Evolutionary conservation across 2,329 filamentous ascomycete species (phyloP).

Genomic region (Mycosphaerella sp.): DNA sequence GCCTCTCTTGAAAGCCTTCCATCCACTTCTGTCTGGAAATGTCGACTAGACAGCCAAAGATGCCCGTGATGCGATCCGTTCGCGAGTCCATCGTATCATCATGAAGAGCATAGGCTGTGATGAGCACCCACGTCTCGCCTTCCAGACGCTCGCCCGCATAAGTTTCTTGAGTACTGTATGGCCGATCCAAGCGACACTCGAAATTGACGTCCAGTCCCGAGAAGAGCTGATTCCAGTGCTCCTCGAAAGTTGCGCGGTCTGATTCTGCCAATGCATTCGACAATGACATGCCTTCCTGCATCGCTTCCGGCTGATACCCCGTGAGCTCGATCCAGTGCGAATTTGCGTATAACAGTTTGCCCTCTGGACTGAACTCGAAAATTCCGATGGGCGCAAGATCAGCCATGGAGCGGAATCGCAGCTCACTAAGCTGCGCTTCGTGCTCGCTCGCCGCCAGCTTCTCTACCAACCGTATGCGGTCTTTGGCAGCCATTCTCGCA

Average conservation of each 20-base stretch:
- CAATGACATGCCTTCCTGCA: conserved; percentile 8
- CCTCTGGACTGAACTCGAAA: conserved; percentile 32
- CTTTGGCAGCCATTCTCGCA: conserved; percentile 3
- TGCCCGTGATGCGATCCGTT: conserved; percentile 24
- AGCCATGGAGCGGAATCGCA: conserved; percentile 35
- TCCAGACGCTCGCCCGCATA: conserved; percentile 10
- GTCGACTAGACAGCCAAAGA: conserved; percentile 38
- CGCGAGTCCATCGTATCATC: conserved; percentile 2
- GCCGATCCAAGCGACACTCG: conserved; percentile 25
- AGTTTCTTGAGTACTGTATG: conserved; percentile 11
- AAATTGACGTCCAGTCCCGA: conserved; percentile 21
- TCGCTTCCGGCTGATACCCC: conserved; percentile 13
- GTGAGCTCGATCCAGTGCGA: conserved; percentile 33
- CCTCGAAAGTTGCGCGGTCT: conserved; percentile 10
- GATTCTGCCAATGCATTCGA: conserved; percentile 14
- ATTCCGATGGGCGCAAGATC: conserved; percentile 36
- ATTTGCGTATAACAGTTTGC: conserved; percentile 35
- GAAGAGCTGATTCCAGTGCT: conserved; percentile 15
- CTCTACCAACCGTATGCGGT: conserved; percentile 12
- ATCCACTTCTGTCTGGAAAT: conserved; percentile 39
- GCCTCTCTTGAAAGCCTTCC: conserved; percentile 34
- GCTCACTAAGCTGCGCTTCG: conserved; percentile 26
- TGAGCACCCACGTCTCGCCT: conserved; percentile 11
- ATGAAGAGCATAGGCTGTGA: conserved; percentile 11
- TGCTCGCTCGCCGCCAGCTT: conserved; percentile 20